Percentiles rank a stretch among this genome's conserved stretches.
Evolutionary conservation across 345 rosid species (phyloP).

Genomic region (Rhodamnia argentea): DNA sequence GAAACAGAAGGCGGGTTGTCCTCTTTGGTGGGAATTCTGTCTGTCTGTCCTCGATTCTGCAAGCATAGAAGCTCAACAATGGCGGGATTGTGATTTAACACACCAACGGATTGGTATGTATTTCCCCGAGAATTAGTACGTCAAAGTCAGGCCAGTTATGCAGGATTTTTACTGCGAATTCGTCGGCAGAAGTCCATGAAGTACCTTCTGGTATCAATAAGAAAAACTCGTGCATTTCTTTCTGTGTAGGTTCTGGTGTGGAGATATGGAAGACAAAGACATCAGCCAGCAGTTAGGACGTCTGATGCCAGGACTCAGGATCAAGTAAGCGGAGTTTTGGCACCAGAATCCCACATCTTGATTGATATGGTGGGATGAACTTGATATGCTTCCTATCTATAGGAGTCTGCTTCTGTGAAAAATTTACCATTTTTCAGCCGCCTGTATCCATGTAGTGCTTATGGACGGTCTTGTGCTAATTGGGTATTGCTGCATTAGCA

Average conservation of each 20-base stretch:
- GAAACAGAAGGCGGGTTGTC: not conserved
- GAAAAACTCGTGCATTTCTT: rapidly evolving
- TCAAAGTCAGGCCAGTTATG: not conserved
- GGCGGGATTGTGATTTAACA: not conserved
- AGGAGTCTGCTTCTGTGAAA: not conserved
- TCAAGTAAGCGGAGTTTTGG: not conserved
- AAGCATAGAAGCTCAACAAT: not conserved
- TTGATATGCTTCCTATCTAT: not conserved
- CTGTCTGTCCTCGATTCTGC: not conserved
- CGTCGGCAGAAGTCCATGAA: not conserved
- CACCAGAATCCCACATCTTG: not conserved
- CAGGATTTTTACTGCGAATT: not conserved
- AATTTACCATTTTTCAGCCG: not conserved
- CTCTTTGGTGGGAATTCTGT: not conserved
- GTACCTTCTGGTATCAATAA: not conserved
- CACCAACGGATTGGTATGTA: not conserved
- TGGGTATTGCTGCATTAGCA: not conserved
- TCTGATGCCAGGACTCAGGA: not conserved
- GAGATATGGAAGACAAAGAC: not conserved
- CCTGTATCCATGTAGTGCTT: not conserved
- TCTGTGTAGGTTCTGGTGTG: not conserved
- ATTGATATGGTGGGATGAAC: not conserved
- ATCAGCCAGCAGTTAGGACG: not conserved
- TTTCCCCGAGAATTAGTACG: not conserved
- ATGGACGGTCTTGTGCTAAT: not conserved